phyloP scores from a whole-genome alignment of 257 asterid species.

The Solanum rostratum region DNA sequence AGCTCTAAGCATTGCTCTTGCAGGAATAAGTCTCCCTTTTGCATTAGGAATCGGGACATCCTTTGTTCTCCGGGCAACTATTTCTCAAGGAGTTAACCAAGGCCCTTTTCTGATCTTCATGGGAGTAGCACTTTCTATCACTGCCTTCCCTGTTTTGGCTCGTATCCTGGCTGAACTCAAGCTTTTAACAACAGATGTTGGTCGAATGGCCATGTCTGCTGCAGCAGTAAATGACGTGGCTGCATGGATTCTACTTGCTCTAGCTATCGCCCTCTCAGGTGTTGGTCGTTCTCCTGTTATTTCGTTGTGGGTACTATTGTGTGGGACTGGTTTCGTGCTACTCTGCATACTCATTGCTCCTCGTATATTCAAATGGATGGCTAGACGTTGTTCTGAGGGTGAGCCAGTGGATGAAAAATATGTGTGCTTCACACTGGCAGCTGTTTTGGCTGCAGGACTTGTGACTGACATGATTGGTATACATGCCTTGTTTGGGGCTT shows the following conservation, averaged over 20 bases:
- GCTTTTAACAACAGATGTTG: slow-evolving; percentile 72
- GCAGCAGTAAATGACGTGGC: slow-evolving; percentile 84
- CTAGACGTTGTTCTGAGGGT: slow-evolving; percentile 45
- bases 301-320: slow-evolving; percentile 58
- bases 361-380: slow-evolving; percentile 57
- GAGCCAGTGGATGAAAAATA: slow-evolving; percentile 62
- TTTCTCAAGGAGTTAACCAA: slow-evolving; percentile 27
- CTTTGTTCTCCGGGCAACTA: slow-evolving; percentile 32
- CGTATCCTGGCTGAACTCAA: slow-evolving; percentile 80
- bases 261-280: slow-evolving; percentile 66
- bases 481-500: slow-evolving; percentile 82
- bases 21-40: slow-evolving; percentile 65
- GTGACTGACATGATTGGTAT: slow-evolving; percentile 65
- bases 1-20: slow-evolving; percentile 59
- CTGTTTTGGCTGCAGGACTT: slow-evolving; percentile 59
- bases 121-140: slow-evolving; percentile 86
- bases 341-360: slow-evolving; percentile 29
- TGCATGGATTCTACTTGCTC: slow-evolving; percentile 72
- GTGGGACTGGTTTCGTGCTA: slow-evolving; percentile 42
- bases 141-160: slow-evolving; percentile 79
- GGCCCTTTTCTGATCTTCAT: slow-evolving; percentile 58
- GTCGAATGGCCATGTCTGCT: slow-evolving; percentile 72
- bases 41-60: slow-evolving; percentile 70
- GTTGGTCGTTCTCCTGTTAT: slow-evolving; percentile 38
- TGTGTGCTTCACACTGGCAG: slow-evolving; percentile 48